Base-by-base conservation (phyloP, 306 rosid genomes). In the Urtica urens region DNA sequence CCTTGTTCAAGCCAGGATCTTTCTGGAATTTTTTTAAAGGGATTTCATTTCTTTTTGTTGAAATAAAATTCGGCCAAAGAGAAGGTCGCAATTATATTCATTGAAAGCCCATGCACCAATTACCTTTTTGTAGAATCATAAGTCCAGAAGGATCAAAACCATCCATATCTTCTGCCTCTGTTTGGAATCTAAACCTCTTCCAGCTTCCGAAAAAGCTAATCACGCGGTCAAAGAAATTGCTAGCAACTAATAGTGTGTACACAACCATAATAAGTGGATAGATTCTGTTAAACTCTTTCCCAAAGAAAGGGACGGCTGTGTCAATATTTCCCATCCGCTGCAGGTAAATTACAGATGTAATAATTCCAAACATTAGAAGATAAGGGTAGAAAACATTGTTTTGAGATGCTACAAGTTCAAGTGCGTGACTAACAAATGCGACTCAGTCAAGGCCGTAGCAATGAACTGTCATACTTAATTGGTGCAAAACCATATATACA, bases 271-370 rank as follows among this genome's bases (percentile, higher is more conserved):
- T 84, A 60, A 90, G 94, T 23, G 99, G 99, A 78, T 77, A 90
- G 61, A 90, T 85, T 72, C 59, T 79, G 78, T 79, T 85, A 55
- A 90, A 90, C 64, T 57, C 59, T 15, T 72, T 58, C 49, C 99
- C 99, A 65, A 90, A 90, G 72, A 90, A 79, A 49, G 95, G 99
- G 53, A 85, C 94, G 45, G 79, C 87, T 12, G 69, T 53, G 51
- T 85, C 92, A 53, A 90, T 85, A 57, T 71, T 81, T 38, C 99
- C 99, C 95, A 90, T 90, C 68, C 78, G 77, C 99, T 90, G 95
- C 78, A 64, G 64, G 54, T 58, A 54, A 55, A 37, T 25, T 60
- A 75, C 7, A 41, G 40, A 35, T 13, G 40, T 35, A 9, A 35
- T 35, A 10, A 35, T 10, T 35, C 4, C 4, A 35, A 3, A 4